Conservation (phyloP, 306 rosid species). For the Mucuna pruriens region DNA sequence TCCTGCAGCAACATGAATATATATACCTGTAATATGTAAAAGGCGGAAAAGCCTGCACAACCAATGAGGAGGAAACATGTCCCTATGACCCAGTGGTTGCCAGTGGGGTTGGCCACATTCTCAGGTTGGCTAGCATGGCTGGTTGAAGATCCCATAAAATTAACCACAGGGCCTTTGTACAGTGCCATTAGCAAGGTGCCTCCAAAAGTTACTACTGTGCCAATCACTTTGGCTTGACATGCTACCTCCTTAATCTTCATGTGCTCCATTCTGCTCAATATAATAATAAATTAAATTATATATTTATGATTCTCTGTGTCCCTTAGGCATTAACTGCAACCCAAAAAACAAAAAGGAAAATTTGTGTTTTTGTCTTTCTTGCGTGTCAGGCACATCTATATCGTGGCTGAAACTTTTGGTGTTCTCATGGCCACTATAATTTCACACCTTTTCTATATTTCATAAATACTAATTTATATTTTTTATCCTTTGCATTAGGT, state of each 20-base stretch:
- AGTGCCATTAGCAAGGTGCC: slow-evolving; percentile 87
- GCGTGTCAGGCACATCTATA: background rate
- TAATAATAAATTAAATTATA: background rate
- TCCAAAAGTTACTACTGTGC: slow-evolving; percentile 68
- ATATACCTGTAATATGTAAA: slow-evolving; percentile 51
- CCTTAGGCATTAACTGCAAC: background rate
- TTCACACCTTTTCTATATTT: slow-evolving; percentile 11
- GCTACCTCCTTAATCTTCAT: slow-evolving; percentile 61
- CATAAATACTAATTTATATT: background rate
- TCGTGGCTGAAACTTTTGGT: background rate
- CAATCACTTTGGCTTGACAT: slow-evolving; percentile 76
- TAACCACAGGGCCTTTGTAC: slow-evolving; percentile 72
- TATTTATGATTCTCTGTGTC: background rate
- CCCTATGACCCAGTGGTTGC: slow-evolving; percentile 57
- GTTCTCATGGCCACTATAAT: slow-evolving; percentile 11
- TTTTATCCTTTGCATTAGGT: background rate
- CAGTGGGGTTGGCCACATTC: slow-evolving; percentile 38
- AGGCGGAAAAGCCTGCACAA: slow-evolving; percentile 70
- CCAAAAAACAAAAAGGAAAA: background rate
- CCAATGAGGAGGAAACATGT: slow-evolving; percentile 66
- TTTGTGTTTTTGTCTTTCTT: background rate
- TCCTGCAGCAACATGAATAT: background rate
- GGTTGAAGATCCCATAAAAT: slow-evolving; percentile 21
- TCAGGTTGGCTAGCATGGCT: slow-evolving; percentile 6
- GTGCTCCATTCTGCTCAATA: slow-evolving; percentile 60